Evolutionary conservation across 768 basidiomycete genomes (phyloP).

Genomic region (Lentinus tigrinus): DNA sequence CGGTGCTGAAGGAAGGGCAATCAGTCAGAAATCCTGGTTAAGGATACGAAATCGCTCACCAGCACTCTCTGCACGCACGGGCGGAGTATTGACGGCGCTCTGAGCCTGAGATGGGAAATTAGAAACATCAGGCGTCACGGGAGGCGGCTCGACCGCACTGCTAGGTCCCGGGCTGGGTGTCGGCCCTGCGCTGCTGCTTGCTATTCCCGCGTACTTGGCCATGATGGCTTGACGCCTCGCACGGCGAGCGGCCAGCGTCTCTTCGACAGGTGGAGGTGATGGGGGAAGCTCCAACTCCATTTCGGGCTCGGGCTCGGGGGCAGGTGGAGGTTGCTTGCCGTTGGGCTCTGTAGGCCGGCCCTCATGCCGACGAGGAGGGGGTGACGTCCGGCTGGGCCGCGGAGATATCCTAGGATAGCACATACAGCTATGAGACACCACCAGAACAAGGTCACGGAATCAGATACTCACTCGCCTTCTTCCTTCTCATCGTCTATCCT

Average conservation of each 20-base stretch:
- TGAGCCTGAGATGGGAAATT: slow-evolving; percentile 58
- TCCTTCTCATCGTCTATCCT: slow-evolving; percentile 62
- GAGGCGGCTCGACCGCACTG: slow-evolving; percentile 76
- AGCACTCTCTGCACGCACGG: slow-evolving; percentile 6
- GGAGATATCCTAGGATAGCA: slow-evolving; percentile 62
- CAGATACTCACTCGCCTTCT: slow-evolving; percentile 90
- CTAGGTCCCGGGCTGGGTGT: slow-evolving; percentile 63
- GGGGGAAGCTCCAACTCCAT: slow-evolving; percentile 57
- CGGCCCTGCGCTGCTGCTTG: slow-evolving; percentile 39
- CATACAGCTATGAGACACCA: slow-evolving; percentile 1
- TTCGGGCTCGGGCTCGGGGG: slow-evolving; percentile 43
- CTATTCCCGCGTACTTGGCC: slow-evolving; percentile 64
- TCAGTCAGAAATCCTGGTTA: background rate
- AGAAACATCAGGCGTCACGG: slow-evolving; percentile 57
- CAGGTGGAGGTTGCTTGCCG: slow-evolving; percentile 14
- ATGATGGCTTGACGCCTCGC: slow-evolving; percentile 75
- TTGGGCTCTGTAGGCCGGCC: background rate
- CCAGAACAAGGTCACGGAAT: background rate
- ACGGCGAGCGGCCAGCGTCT: slow-evolving; percentile 63
- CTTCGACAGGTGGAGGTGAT: slow-evolving; percentile 50
- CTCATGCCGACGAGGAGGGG: slow-evolving; percentile 26
- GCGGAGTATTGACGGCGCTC: slow-evolving; percentile 39
- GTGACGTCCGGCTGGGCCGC: slow-evolving; percentile 32
- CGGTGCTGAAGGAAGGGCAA: slow-evolving; percentile 18
- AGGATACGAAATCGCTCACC: background rate